phyloP scores from a whole-genome alignment of 2,329 filamentous ascomycete genomes.

The Didymosphaeria variabile region DNA sequence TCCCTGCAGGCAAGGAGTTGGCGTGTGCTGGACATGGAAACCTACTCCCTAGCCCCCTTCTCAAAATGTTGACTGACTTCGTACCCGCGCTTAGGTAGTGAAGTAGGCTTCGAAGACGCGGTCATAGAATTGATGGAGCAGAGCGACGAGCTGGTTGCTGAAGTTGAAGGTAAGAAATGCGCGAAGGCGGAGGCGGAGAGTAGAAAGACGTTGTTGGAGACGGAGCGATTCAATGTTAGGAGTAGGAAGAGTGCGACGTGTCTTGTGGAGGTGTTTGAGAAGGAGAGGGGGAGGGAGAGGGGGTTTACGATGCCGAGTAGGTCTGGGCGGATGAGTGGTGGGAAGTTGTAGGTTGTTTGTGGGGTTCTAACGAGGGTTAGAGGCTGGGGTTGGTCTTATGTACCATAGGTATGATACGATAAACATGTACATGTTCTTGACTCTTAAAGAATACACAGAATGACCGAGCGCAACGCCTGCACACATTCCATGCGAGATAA shows the following conservation, averaged over 20 bases:
- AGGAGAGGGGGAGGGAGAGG: conserved; percentile 1
- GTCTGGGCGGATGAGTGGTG: not conserved
- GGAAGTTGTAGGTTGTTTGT: not conserved
- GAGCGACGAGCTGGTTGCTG: conserved; percentile 10
- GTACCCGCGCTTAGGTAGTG: not conserved
- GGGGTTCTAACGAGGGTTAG: no score
- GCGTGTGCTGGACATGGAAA: no score
- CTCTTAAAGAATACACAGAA: no score
- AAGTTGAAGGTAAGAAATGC: not conserved
- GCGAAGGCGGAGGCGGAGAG: conserved; percentile 6
- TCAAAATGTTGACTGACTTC: no score
- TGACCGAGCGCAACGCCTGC: no score
- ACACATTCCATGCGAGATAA: no score
- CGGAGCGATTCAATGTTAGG: not conserved
- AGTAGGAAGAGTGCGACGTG: not conserved
- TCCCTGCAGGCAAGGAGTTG: no score
- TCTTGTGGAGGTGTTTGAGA: conserved; percentile 4
- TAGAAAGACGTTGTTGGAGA: not conserved
- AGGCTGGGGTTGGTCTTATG: no score
- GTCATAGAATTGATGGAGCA: conserved; percentile 7
- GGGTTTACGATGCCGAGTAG: conserved; percentile 9
- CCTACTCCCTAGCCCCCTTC: no score
- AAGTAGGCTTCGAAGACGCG: conserved; percentile 13
- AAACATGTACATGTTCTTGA: no score
- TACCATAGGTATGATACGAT: no score